Conservation (phyloP, 306 rosid species). For the Acacia confusa region DNA sequence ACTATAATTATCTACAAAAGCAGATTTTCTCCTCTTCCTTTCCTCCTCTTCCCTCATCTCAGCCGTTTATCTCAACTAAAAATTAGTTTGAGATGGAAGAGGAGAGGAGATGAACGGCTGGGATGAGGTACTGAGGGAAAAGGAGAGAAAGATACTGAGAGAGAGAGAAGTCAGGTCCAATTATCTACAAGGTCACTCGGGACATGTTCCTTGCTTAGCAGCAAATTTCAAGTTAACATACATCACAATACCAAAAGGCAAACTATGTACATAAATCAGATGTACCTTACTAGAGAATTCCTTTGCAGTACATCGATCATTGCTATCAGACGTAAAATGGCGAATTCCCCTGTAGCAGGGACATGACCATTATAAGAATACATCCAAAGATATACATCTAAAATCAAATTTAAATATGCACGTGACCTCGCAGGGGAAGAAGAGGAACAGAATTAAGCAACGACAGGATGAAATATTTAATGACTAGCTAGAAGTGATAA, state of each 20-base stretch:
- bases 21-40: too few relatives aligned
- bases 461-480: constrained; percentile 1
- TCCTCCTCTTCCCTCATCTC: too few relatives aligned
- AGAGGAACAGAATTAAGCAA: constrained; percentile 14
- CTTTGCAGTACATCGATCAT: constrained; percentile 27
- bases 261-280: constrained; percentile 21
- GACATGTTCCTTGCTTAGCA: not conserved
- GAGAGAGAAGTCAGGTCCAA: too few relatives aligned
- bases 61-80: too few relatives aligned
- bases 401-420: constrained; percentile 6
- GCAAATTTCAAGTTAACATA: not conserved
- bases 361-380: constrained; percentile 27
- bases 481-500: constrained; percentile 11
- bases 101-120: too few relatives aligned
- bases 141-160: too few relatives aligned
- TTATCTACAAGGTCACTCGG: not conserved
- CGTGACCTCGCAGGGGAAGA: constrained; percentile 6
- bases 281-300: constrained; percentile 58
- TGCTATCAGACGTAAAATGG: constrained; percentile 43
- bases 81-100: too few relatives aligned
- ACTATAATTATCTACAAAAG: not conserved
- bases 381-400: constrained; percentile 7
- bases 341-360: constrained; percentile 37
- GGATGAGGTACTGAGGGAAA: too few relatives aligned
- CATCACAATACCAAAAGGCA: not conserved